Conservation (phyloP, 768 basidiomycete genomes). For the Leccinum longicurvipes region DNA sequence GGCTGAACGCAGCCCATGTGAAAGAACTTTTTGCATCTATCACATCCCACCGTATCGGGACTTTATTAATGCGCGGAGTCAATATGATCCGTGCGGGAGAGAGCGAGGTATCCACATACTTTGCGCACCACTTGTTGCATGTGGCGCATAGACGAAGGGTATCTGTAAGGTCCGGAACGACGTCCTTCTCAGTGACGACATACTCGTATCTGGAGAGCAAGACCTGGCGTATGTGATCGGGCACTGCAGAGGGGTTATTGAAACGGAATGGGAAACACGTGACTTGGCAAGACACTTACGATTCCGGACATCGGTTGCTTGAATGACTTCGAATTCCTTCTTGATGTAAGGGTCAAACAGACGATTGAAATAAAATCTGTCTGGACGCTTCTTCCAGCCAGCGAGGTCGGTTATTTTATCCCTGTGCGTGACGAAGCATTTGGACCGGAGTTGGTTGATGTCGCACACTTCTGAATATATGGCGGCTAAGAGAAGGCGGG, state of each 20-base stretch:
- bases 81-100: constrained; percentile 17
- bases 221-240: constrained; percentile 73
- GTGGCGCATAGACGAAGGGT: constrained; percentile 78
- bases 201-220: constrained; percentile 87
- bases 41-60: constrained; percentile 83
- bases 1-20: constrained; percentile 95
- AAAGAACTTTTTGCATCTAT: constrained; percentile 89
- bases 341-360: constrained; percentile 98
- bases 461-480: constrained; percentile 97
- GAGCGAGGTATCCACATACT: constrained; percentile 45
- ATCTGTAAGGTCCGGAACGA: constrained; percentile 88
- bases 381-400: constrained; percentile 90
- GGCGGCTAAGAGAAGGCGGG: constrained; percentile 87
- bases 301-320: constrained; percentile 82
- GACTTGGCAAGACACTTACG: constrained; percentile 49
- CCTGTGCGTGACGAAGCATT: constrained; percentile 91
- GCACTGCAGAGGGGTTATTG: constrained; percentile 57
- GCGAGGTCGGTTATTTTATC: constrained; percentile 93
- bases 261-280: constrained; percentile 20
- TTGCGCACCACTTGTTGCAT: constrained; percentile 87
- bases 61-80: constrained; percentile 40
- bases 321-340: constrained; percentile 95
- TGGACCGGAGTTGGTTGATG: constrained; percentile 87
- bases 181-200: constrained; percentile 91
- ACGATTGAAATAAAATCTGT: constrained; percentile 94